A percentile compares a stretch with the other conserved stretches of the same genome.
These are phyloP conservation scores for Penicillium desertorum DNA, from an alignment of 495 filamentous ascomycete genomes.

Conservation along the genomic window DNA sequence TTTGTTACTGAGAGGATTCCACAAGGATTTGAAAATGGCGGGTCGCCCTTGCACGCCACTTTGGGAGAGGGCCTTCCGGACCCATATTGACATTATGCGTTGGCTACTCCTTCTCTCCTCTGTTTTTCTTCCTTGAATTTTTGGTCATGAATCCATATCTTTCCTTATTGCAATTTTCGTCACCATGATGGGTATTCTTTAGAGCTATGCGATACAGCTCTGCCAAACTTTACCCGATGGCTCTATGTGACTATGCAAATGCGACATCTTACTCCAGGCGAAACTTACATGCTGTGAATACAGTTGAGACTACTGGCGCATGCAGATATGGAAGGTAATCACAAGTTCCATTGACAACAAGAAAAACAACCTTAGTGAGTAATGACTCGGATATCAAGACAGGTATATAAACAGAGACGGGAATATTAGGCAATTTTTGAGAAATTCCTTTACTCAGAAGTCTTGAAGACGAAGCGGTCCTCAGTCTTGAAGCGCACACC, in stretches of 20 bases:
- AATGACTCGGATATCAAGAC: constrained; percentile 40
- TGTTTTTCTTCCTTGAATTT: background rate
- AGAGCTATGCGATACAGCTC: background rate
- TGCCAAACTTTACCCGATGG: background rate
- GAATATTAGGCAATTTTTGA: constrained; percentile 12
- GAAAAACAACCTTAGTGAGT: constrained; percentile 17
- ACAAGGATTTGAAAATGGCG: constrained; percentile 7
- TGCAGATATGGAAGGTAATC: constrained; percentile 2
- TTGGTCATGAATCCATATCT: background rate
- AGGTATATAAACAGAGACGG: constrained; percentile 14
- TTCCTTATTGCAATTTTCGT: background rate
- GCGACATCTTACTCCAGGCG: background rate
- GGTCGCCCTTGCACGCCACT: constrained; percentile 14
- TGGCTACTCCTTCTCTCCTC: background rate
- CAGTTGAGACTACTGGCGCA: background rate
- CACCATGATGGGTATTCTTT: background rate
- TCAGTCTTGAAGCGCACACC: constrained; percentile 87
- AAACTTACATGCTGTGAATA: background rate
- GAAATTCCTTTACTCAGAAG: constrained; percentile 43
- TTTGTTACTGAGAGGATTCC: background rate
- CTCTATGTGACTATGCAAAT: background rate
- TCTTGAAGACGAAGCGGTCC: constrained; percentile 73
- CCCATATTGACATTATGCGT: background rate
- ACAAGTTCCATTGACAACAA: constrained; percentile 14
- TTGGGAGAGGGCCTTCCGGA: constrained; percentile 3